A percentile compares a stretch with the other conserved stretches of the same genome.
phyloP scores from a whole-genome alignment of 2,329 filamentous ascomycete species.

The Epichloe hybrida region DNA sequence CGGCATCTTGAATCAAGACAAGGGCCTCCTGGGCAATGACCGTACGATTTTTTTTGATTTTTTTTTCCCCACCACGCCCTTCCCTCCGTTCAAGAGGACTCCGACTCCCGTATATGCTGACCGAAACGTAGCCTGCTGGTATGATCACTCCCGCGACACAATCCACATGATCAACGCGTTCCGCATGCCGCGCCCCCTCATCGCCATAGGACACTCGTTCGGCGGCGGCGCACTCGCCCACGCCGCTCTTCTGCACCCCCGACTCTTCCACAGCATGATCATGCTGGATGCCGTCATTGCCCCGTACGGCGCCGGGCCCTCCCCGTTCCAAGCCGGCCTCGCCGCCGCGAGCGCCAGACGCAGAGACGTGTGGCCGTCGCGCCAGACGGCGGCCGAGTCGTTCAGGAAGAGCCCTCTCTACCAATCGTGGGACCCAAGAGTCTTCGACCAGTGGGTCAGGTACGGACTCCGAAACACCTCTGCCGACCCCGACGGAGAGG shows the following conservation, averaged over 20 bases:
- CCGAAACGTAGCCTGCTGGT: constrained; percentile 54
- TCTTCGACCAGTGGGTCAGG: constrained; percentile 48
- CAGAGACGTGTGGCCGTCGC: constrained; percentile 71
- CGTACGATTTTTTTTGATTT: too few species aligned
- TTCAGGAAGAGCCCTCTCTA: constrained; percentile 62
- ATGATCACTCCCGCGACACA: constrained; percentile 73
- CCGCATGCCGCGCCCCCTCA: constrained; percentile 62
- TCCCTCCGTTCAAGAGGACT: too few species aligned
- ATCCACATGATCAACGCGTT: constrained; percentile 77
- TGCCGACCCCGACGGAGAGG: constrained; percentile 24
- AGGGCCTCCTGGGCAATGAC: constrained; percentile 58
- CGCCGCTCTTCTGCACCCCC: constrained; percentile 63
- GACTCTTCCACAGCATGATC: constrained; percentile 61
- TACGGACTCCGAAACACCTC: constrained; percentile 59
- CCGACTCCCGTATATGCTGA: too few species aligned
- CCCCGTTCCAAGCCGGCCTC: constrained; percentile 21
- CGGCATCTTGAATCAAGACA: constrained; percentile 59
- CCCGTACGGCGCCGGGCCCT: constrained; percentile 24
- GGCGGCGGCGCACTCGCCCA: constrained; percentile 63
- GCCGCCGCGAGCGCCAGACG: constrained; percentile 54
- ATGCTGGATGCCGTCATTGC: constrained; percentile 78
- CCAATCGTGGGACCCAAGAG: constrained; percentile 65
- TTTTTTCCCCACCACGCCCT: too few species aligned
- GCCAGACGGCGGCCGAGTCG: constrained; percentile 48
- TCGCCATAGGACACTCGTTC: constrained; percentile 84